Conservation (phyloP, 2,329 filamentous ascomycete species). For the Aspergillus thermomutatus region DNA sequence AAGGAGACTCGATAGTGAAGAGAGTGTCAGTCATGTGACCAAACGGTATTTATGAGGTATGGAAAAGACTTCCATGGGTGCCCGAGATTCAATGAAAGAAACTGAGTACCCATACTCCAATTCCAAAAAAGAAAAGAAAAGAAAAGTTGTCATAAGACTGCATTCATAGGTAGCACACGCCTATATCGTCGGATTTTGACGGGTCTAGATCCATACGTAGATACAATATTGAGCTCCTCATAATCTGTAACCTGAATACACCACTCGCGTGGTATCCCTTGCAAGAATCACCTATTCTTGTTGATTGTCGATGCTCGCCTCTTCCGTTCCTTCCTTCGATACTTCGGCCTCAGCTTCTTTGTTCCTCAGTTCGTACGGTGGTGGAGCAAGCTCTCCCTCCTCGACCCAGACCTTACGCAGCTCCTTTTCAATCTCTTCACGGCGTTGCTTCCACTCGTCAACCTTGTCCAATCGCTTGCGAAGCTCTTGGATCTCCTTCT, state of each 20-base stretch:
- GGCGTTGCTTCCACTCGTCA: conserved; percentile 75
- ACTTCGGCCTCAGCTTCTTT: conserved; percentile 9
- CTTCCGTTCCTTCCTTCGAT: not conserved
- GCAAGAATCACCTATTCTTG: not conserved
- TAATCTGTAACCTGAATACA: not conserved
- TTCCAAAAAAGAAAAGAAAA: not conserved
- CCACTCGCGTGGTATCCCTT: not conserved
- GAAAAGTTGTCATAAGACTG: not conserved
- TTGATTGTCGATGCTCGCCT: not conserved
- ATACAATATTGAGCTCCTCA: not conserved
- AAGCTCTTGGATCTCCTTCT: conserved; percentile 84
- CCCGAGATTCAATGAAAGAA: too few species aligned
- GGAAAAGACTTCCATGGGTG: too few species aligned
- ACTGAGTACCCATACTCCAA: too few species aligned
- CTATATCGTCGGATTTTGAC: not conserved
- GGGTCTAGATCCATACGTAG: not conserved
- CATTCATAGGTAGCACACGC: not conserved
- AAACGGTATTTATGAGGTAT: not conserved
- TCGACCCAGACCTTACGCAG: conserved; percentile 62
- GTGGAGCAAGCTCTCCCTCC: conserved; percentile 38
- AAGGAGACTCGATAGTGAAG: not conserved
- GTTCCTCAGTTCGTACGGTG: conserved; percentile 30
- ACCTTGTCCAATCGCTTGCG: conserved; percentile 77
- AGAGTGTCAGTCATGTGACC: not conserved
- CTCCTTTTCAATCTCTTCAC: conserved; percentile 78